These are phyloP conservation scores for Lizanozyma gosingica DNA, from an alignment of 1,139 yeast species.

Conservation along the genomic window DNA sequence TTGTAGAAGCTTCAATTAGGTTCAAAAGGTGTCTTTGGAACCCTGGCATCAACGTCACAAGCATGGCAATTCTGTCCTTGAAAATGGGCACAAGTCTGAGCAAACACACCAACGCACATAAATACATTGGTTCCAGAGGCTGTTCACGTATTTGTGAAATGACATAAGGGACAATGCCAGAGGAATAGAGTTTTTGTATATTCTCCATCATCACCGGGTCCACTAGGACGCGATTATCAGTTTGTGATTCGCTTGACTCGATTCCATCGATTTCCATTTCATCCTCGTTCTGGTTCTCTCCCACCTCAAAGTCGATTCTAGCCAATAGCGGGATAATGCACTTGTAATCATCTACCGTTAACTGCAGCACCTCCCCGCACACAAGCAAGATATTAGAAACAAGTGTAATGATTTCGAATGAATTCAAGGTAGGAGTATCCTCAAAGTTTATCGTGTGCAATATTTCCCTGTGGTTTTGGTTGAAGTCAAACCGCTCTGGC, in stretches of 20 bases:
- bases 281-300: constrained; percentile 10
- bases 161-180: background rate
- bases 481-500: too few relatives aligned
- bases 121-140: background rate
- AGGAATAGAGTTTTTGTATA: background rate
- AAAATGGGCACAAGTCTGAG: constrained; percentile 17
- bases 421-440: background rate
- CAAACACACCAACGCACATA: background rate
- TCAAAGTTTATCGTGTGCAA: background rate
- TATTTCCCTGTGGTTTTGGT: background rate
- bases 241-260: background rate
- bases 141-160: background rate
- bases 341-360: background rate
- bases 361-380: background rate
- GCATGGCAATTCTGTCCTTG: constrained; percentile 26
- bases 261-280: background rate
- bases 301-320: background rate
- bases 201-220: background rate
- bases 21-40: constrained; percentile 22
- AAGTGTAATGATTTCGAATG: background rate
- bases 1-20: background rate
- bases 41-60: constrained; percentile 27
- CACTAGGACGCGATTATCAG: background rate
- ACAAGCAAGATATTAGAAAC: background rate
- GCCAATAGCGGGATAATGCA: background rate